Conservation (phyloP, 164 flowering plant species). For the Berberis vulgaris region DNA sequence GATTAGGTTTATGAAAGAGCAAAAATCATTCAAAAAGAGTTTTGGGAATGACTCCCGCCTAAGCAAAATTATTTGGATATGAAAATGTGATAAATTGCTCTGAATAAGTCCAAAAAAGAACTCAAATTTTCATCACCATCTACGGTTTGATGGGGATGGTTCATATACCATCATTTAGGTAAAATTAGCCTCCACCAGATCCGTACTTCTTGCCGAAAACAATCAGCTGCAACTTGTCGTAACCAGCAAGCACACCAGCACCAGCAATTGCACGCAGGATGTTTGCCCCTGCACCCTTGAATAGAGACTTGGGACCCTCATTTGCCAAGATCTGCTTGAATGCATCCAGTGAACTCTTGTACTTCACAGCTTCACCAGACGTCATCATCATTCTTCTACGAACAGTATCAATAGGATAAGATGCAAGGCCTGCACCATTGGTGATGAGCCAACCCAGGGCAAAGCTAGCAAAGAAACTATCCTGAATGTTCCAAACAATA, state of each 20-base stretch:
- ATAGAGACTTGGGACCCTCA: constrained; percentile 2
- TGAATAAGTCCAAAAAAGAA: not conserved
- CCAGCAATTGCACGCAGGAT: constrained; percentile 2
- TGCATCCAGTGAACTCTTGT: constrained; percentile 5
- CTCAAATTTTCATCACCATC: not conserved
- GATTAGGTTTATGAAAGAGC: no score
- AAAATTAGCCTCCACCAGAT: not conserved
- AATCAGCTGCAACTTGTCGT: constrained; percentile 1
- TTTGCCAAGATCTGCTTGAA: not conserved
- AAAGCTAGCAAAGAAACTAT: constrained; percentile 13
- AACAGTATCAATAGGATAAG: constrained; percentile 13
- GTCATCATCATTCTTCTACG: constrained; percentile 17
- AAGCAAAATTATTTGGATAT: not conserved
- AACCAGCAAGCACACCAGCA: constrained; percentile 5
- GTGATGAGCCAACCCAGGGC: constrained; percentile 13
- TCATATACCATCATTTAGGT: not conserved
- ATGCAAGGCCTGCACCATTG: constrained; percentile 13
- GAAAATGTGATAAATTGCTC: not conserved
- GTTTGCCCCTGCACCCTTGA: constrained; percentile 2
- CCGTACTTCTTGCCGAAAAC: not conserved
- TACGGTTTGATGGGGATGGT: no score
- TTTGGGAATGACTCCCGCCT: not conserved
- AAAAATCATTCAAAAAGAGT: not conserved
- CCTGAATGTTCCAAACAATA: not conserved
- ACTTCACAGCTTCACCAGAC: constrained; percentile 14